Evolutionary conservation across 169 alveolate species (phyloP), one percentile per base, ranked within the genome.

Genomic region (Eimeria necatrix): DNA sequence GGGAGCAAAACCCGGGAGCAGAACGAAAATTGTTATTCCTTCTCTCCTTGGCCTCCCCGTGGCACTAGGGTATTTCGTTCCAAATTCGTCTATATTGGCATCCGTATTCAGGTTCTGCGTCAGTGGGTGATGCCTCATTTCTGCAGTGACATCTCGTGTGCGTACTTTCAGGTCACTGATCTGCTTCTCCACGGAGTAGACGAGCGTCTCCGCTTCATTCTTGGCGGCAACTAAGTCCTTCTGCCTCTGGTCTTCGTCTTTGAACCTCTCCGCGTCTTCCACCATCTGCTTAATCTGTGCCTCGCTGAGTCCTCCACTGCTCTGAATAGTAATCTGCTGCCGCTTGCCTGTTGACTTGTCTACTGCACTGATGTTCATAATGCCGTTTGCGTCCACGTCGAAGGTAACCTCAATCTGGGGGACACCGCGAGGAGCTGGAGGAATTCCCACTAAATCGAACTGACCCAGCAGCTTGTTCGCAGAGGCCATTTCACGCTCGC

Each of bases 391-490:
- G 97, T 99, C 99, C 48, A 99, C 99, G 95, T 99, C 99, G 96
- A 99, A 99, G 89, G 99, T 98, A 53, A 94, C 96, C 41, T 88
- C 95, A 5, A 10, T 71, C 96, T 96, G 97, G 3, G 99, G 98
- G n/a, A 98, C 99, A 32, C 99, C 99, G 80, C 99, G 98, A 18
- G 99, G 99, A 26, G 99, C 99, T 26, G 99, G 99, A 22, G 99
- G 99, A 91, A 98, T 98, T 84, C 99, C 99, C 76, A 98, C 99
- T 85, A 99, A 97, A 88, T 98, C 99, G 96, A 99, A 99, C 93
- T 99, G 98, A 64, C 99, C 99, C 88, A 99, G 97, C 96, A 98
- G 95, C 97, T 99, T 99, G 97, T 99, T 99, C 96, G 99, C 99
- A 32, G 98, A 98, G 7, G 99, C 99, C 99, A 99, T 98, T 94